A percentile compares a stretch with the other conserved stretches of the same genome.
phyloP scores from a whole-genome alignment of 192 early-diverging fungal genomes.

The Backusella westeae region DNA sequence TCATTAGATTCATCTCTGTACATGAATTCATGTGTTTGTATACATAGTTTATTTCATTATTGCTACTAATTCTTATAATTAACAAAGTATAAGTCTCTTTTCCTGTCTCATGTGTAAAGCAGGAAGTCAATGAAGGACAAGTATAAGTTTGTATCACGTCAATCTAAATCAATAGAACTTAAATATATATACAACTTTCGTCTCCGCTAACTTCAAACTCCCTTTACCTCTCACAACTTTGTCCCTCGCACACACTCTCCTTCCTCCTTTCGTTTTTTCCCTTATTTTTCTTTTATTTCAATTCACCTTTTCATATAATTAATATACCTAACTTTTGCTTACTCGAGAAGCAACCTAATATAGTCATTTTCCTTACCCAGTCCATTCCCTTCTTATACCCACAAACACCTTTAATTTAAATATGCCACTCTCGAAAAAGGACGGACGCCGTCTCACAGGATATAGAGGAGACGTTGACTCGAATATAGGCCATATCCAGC shows the following conservation, averaged over 20 bases:
- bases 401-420: neutral
- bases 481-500: neutral
- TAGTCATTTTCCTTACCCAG: slow-evolving; percentile 5
- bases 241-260: neutral
- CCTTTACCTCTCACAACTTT: neutral
- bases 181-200: slow-evolving; percentile 5
- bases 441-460: slow-evolving; percentile 21
- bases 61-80: neutral
- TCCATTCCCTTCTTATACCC: slow-evolving; percentile 7
- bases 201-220: slow-evolving; percentile 1
- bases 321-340: slow-evolving; percentile 3
- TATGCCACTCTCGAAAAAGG: slow-evolving; percentile 9
- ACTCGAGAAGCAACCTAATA: slow-evolving; percentile 4
- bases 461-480: slow-evolving; percentile 7
- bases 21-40: neutral
- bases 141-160: neutral
- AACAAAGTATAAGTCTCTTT: neutral
- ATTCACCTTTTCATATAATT: neutral
- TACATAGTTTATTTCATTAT: neutral
- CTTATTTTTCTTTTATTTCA: neutral
- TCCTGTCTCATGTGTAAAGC: neutral
- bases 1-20: neutral
- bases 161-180: slow-evolving; percentile 9
- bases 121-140: slow-evolving; percentile 2
- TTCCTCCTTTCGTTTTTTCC: neutral